phyloP scores from a whole-genome alignment of 2,329 filamentous ascomycete species.

The Acephala macrosclerotiorum region DNA sequence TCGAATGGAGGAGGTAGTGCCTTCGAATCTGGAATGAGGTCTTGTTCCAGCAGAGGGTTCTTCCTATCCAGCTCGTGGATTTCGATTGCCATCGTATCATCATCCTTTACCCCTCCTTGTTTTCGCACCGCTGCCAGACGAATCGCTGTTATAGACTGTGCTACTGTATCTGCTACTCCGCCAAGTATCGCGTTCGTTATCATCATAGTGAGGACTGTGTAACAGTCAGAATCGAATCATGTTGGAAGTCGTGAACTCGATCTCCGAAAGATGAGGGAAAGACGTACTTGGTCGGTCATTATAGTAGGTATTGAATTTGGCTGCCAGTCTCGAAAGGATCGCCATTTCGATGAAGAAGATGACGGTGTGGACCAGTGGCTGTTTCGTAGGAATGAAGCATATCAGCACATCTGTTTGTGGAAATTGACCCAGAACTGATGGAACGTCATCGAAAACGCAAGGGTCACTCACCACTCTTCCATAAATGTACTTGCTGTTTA shows the following conservation, averaged over 20 bases:
- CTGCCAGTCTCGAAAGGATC: constrained; percentile 79
- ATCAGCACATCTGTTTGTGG: constrained; percentile 32
- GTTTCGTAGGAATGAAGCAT: constrained; percentile 35
- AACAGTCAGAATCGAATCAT: constrained; percentile 22
- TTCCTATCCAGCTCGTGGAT: constrained; percentile 87
- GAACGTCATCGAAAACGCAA: constrained; percentile 5
- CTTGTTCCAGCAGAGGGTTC: constrained; percentile 69
- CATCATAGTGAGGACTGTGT: constrained; percentile 92
- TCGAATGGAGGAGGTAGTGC: constrained; percentile 84
- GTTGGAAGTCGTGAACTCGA: constrained; percentile 4
- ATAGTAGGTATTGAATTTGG: constrained; percentile 95
- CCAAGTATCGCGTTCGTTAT: constrained; percentile 96
- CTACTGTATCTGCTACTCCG: constrained; percentile 95
- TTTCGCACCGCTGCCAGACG: constrained; percentile 72
- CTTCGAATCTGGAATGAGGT: constrained; percentile 71
- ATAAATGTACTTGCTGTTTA: constrained; percentile 77
- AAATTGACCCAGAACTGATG: constrained; percentile 12
- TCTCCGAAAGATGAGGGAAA: background rate
- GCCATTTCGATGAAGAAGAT: constrained; percentile 90
- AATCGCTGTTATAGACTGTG: constrained; percentile 88
- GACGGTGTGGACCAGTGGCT: constrained; percentile 88
- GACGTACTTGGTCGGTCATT: constrained; percentile 80
- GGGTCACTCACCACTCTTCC: constrained; percentile 70
- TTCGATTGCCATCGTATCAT: constrained; percentile 83
- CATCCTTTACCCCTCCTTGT: constrained; percentile 60